A percentile compares a stretch with the other conserved stretches of the same genome.
These are phyloP conservation scores for Verruconis gallopava DNA, from an alignment of 2,329 filamentous ascomycete genomes.

Conservation along the genomic window DNA sequence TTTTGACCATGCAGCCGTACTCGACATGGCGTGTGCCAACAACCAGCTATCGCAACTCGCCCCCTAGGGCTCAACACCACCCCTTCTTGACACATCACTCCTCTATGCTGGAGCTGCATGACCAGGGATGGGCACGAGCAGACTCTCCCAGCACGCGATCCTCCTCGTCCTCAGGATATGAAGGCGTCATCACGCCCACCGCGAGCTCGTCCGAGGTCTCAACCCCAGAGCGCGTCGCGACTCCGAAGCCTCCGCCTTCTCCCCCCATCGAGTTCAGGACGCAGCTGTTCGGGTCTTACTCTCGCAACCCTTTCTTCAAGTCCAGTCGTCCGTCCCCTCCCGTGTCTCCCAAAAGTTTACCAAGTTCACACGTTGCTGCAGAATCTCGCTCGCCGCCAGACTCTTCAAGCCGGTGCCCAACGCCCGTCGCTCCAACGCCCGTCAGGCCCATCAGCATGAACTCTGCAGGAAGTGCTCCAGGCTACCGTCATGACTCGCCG, in stretches of 20 bases:
- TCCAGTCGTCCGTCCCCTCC: constrained; percentile 19
- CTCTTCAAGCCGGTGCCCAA: constrained; percentile 25
- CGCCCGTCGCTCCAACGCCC: constrained; percentile 25
- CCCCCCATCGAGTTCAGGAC: background rate
- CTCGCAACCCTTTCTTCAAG: constrained; percentile 4
- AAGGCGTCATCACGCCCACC: constrained; percentile 7
- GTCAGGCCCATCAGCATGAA: constrained; percentile 17
- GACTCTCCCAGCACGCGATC: constrained; percentile 27
- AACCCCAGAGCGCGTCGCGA: constrained; percentile 2
- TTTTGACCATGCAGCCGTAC: constrained; percentile 20
- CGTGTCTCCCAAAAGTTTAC: constrained; percentile 23
- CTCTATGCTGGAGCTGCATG: constrained; percentile 28
- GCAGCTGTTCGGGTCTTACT: background rate
- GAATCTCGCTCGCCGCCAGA: constrained; percentile 19
- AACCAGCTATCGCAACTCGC: constrained; percentile 17
- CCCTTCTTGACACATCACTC: constrained; percentile 25
- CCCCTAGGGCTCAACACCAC: constrained; percentile 18
- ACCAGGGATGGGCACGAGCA: constrained; percentile 21
- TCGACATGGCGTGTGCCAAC: constrained; percentile 21
- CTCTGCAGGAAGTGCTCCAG: background rate
- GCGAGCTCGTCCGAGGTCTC: constrained; percentile 6
- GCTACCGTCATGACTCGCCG: constrained; percentile 6
- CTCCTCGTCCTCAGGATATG: constrained; percentile 23
- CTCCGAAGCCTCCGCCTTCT: constrained; percentile 5
- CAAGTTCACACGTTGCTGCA: constrained; percentile 13